phyloP scores from a whole-genome alignment of 345 rosid genomes.

The Nasturtium officinale region DNA sequence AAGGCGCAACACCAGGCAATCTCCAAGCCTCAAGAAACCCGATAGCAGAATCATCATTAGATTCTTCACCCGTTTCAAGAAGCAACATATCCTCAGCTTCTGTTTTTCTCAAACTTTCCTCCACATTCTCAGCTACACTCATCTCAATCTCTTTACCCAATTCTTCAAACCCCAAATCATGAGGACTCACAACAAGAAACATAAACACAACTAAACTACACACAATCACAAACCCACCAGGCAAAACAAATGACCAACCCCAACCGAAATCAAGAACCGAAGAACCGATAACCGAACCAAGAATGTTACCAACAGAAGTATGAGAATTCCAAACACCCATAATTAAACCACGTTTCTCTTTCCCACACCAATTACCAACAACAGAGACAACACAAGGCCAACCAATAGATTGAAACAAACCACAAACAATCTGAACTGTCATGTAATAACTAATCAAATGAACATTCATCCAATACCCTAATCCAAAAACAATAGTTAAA shows the following conservation, averaged over 20 bases:
- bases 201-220: constrained; percentile 63
- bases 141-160: constrained; percentile 50
- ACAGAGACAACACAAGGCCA: constrained; percentile 98
- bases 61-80: constrained; percentile 49
- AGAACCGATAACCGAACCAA: constrained; percentile 81
- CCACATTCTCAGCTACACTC: constrained; percentile 44
- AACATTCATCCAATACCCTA: constrained; percentile 81
- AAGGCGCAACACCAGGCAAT: constrained; percentile 86
- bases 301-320: constrained; percentile 81
- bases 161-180: constrained; percentile 63
- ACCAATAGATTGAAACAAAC: constrained; percentile 92
- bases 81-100: constrained; percentile 64
- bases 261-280: constrained; percentile 81
- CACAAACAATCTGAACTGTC: constrained; percentile 71
- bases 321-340: constrained; percentile 95
- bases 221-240: constrained; percentile 67
- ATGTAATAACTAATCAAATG: constrained; percentile 62
- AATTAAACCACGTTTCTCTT: constrained; percentile 86
- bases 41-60: constrained; percentile 53
- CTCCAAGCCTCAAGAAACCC: constrained; percentile 91
- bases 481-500: constrained; percentile 65
- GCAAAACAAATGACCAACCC: constrained; percentile 96
- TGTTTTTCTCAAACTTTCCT: constrained; percentile 18
- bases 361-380: constrained; percentile 91
- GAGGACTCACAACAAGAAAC: constrained; percentile 73